These are phyloP conservation scores for Calocybe cyanea DNA, from an alignment of 768 basidiomycete species.

Conservation along the genomic window DNA sequence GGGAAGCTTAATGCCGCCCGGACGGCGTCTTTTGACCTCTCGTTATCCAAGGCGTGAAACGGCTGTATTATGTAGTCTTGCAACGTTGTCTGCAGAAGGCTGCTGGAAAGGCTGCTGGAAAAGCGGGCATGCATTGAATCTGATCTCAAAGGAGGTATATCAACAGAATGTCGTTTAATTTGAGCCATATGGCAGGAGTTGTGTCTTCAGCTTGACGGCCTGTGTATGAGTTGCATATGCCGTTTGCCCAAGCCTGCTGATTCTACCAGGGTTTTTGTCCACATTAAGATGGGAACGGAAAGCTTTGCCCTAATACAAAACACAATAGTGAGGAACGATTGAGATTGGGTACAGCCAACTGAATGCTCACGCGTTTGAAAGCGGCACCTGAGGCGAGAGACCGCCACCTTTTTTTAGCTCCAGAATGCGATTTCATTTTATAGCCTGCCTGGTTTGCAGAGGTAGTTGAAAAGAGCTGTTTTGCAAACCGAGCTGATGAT, in stretches of 20 bases:
- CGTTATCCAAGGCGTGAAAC: no score
- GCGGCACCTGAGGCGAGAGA: constrained; percentile 57
- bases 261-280: constrained; percentile 57
- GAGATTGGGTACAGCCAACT: background rate
- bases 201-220: constrained; percentile 62
- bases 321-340: background rate
- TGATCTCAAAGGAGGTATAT: no score
- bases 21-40: no score
- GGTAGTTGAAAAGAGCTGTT: constrained; percentile 59
- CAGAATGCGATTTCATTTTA: constrained; percentile 78
- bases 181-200: constrained; percentile 63
- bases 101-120: no score
- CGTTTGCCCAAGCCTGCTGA: constrained; percentile 63
- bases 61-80: no score
- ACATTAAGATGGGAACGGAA: constrained; percentile 72
- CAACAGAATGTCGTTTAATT: constrained; percentile 21
- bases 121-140: no score
- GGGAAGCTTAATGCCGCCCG: no score
- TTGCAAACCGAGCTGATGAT: constrained; percentile 12
- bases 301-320: constrained; percentile 54
- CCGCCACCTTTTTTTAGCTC: constrained; percentile 79
- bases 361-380: constrained; percentile 68
- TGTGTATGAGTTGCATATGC: constrained; percentile 65
- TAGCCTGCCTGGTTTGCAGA: constrained; percentile 54
- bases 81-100: no score